Percentiles rank a stretch among this genome's conserved stretches.
These are phyloP conservation scores for Nigrograna mackinnonii DNA, from an alignment of 2,329 filamentous ascomycete genomes.

Conservation along the genomic window DNA sequence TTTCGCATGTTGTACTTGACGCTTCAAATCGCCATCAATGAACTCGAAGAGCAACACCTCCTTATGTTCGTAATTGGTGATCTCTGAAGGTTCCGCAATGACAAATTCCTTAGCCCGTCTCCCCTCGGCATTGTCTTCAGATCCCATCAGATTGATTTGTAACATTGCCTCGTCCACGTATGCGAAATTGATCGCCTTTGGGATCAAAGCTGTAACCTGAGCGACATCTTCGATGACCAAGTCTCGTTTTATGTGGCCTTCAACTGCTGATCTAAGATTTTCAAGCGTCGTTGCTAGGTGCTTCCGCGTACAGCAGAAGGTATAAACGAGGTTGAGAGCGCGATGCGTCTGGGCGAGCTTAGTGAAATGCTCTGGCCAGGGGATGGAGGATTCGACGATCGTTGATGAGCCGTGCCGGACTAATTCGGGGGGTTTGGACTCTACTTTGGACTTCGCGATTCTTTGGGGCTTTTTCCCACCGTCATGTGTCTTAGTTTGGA, in stretches of 20 bases:
- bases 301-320: conserved; percentile 91
- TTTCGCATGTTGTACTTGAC: conserved; percentile 72
- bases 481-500: conserved; percentile 62
- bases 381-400: conserved; percentile 55
- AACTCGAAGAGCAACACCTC: conserved; percentile 92
- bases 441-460: conserved; percentile 41
- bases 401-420: conserved; percentile 51
- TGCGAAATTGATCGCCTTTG: conserved; percentile 77
- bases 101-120: conserved; percentile 53
- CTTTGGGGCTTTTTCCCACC: conserved; percentile 57
- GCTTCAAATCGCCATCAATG: conserved; percentile 85
- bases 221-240: conserved; percentile 80
- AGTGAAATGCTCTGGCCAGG: conserved; percentile 78
- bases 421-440: conserved; percentile 39
- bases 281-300: conserved; percentile 91
- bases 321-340: conserved; percentile 90
- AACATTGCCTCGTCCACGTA: conserved; percentile 86
- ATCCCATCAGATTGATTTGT: conserved; percentile 75
- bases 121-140: conserved; percentile 67
- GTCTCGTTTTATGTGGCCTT: conserved; percentile 74
- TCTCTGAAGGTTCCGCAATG: conserved; percentile 34
- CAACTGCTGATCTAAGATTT: conserved; percentile 82
- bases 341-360: conserved; percentile 75
- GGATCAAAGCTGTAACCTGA: conserved; percentile 76
- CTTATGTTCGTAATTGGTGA: conserved; percentile 49